A percentile compares a stretch with the other conserved stretches of the same genome.
phyloP scores from a whole-genome alignment of 2,329 filamentous ascomycete species.

The Colletotrichum zoysiae region DNA sequence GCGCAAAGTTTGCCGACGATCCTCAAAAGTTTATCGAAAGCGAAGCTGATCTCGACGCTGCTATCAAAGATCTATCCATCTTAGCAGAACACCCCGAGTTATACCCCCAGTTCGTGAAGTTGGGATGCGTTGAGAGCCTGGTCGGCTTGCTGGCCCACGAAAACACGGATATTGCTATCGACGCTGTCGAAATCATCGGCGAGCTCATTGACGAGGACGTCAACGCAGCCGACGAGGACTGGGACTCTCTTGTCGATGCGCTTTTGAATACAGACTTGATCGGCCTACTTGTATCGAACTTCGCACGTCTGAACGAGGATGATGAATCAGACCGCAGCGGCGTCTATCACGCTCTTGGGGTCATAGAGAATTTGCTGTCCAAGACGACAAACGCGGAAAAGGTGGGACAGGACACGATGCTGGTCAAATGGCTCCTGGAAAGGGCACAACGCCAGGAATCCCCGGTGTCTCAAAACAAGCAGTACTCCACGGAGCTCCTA shows the following conservation, averaged over 20 bases:
- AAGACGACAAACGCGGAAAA: constrained; percentile 75
- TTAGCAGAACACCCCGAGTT: constrained; percentile 88
- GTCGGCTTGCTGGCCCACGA: constrained; percentile 91
- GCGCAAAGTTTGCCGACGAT: constrained; percentile 85
- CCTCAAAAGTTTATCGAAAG: constrained; percentile 86
- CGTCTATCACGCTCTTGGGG: constrained; percentile 85
- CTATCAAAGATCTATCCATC: constrained; percentile 88
- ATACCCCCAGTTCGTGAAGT: constrained; percentile 82
- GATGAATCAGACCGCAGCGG: constrained; percentile 80
- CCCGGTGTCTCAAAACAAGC: constrained; percentile 87
- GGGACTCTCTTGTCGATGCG: constrained; percentile 79
- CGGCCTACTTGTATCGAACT: constrained; percentile 80
- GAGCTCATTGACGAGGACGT: constrained; percentile 97
- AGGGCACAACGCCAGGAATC: constrained; percentile 79
- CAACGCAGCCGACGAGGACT: constrained; percentile 81
- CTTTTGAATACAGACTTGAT: constrained; percentile 78
- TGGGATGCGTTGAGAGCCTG: constrained; percentile 79
- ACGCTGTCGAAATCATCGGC: constrained; percentile 86
- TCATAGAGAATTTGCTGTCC: constrained; percentile 89
- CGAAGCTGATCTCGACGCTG: constrained; percentile 90
- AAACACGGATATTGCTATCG: constrained; percentile 96
- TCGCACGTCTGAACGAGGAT: constrained; percentile 83
- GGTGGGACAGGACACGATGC: constrained; percentile 75
- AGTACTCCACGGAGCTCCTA: constrained; percentile 92
- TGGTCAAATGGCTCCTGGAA: constrained; percentile 82